phyloP scores from a whole-genome alignment of 2,329 filamentous ascomycete genomes.

The Neonectria punicea region DNA sequence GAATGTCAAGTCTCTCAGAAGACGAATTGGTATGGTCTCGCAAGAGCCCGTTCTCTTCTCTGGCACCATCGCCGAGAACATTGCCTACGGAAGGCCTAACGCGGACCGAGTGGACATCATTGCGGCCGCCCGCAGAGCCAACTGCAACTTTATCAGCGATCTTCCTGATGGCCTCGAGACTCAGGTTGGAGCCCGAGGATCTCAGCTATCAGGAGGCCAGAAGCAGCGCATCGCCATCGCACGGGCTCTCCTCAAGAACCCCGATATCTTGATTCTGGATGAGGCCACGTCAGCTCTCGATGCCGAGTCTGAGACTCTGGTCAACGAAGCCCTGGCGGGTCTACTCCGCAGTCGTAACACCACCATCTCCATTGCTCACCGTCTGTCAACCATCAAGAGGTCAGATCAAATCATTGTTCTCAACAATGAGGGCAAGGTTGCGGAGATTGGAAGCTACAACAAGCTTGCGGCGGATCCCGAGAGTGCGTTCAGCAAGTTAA shows the following conservation, averaged over 20 bases:
- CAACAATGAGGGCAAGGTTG: slow-evolving; percentile 85
- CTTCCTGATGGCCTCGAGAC: slow-evolving; percentile 97
- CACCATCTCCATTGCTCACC: slow-evolving; percentile 96
- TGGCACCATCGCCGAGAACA: slow-evolving; percentile 87
- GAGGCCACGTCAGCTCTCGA: slow-evolving; percentile 96
- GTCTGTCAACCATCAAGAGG: slow-evolving; percentile 94
- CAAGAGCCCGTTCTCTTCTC: slow-evolving; percentile 96
- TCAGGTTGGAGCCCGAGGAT: slow-evolving; percentile 89
- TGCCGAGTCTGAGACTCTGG: slow-evolving; percentile 95
- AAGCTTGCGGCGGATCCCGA: slow-evolving; percentile 77
- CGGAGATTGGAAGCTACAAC: slow-evolving; percentile 87
- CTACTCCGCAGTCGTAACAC: slow-evolving; percentile 90
- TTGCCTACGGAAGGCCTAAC: slow-evolving; percentile 86
- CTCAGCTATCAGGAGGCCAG: slow-evolving; percentile 94
- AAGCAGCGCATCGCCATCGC: slow-evolving; percentile 99
- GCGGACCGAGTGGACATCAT: slow-evolving; percentile 86
- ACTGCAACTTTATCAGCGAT: slow-evolving; percentile 96
- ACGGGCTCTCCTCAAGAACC: slow-evolving; percentile 91
- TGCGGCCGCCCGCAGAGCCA: slow-evolving; percentile 87
- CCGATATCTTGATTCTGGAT: slow-evolving; percentile 95
- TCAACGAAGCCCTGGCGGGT: slow-evolving; percentile 87
- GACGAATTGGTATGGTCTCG: slow-evolving; percentile 93
- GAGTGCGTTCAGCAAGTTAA: slow-evolving; percentile 92
- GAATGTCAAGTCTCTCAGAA: slow-evolving; percentile 92
- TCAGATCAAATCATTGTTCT: slow-evolving; percentile 96